Base-by-base conservation (phyloP, 2,329 filamentous ascomycete genomes). In the Periconia sp. region DNA sequence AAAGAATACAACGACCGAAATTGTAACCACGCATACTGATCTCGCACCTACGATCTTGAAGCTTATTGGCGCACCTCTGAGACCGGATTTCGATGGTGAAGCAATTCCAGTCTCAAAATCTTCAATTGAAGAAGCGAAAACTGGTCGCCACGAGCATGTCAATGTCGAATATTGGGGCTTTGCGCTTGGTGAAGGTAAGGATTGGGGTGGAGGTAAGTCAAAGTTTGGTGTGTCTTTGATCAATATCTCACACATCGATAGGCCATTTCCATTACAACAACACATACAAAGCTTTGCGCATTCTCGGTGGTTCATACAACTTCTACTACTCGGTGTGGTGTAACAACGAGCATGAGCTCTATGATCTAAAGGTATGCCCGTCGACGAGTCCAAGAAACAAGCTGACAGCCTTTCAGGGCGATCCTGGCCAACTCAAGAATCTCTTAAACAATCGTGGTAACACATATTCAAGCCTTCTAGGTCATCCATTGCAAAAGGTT, bases 251-350 rank as follows among this genome's bases (percentile, higher is more conserved):
- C n/a, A n/a, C n/a, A n/a, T n/a, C 12, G 13, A 15, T 21, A 48
- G 40, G 36, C 17, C 39, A 36, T 4, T 17, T 41, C 16, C 34
- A 51, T 13, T 25, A 11, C 18, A 76, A 76, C 48, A 84, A 85
- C 51, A 85, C 82, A 0, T 86, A 85, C 71, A 85, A 86, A 64
- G 77, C 74, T 0, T 53, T 84, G 15, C 75, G 82, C n/a, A 65
- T 86, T 5, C 71, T 82, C 4, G 69, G 76, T 1, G 60, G 75
- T 2, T 65, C 69, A 4, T 87, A 87, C 56, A 81, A 78, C 54
- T 61, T 87, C 4, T 82, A 83, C 48, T 88, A 88, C 55, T 78
- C 82, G 0, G 82, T 87, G 0, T 88, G 85, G 84, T 88, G 86
- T 57, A 85, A 70, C 11, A 82, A 83, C 37, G 84, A 87, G 56